Evolutionary conservation across 805 yeast genomes (phyloP), one percentile per base, ranked within the genome.

Genomic region (Lipomyces lipofer): DNA sequence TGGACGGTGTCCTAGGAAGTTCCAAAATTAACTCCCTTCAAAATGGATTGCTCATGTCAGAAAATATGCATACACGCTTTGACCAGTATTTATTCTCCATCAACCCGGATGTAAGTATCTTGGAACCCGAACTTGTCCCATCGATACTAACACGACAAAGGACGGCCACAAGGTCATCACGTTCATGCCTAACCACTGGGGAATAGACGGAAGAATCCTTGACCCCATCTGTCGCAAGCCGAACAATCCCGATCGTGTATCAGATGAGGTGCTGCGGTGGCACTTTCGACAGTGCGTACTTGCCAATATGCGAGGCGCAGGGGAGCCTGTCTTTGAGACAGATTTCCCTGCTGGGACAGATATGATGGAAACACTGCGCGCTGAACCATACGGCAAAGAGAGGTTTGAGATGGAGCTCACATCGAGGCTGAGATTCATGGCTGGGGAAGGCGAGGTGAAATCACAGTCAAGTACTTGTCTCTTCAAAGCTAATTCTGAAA

Each of bases 191-290:
- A 27, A 40, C 30, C 15, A 40, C 30, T 22, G 28, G 30, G 43
- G 48, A 28, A 30, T 44, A 27, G 48, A 44, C 25, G 48, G 48
- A 21, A 44, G 43, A 15, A 28, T 21, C 17, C 48, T 44, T 19
- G 48, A 43, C 3, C 32, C 35, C 22, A 24, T 43, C 1, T 43
- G 47, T 25, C 4, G 47, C 22, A 15, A 43, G 13, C 47, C 47
- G 25, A 25, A 10, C 43, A 25, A 43, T 30, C 35, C 25, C 25
- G 38, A 44, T 44, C 35, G 25, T 21, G 38, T 44, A 29, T 29
- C 38, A 19, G 42, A 44, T 44, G 48, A 44, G 15, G 29, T 44
- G 25, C 29, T 44, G 48, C 48, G 48, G 35, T 44, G 38, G 48
- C 48, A 44, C 48, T 44, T 44, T 30, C 25, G 38, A 15, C 48